Percentiles rank a stretch among this genome's conserved stretches.
Evolutionary conservation across 2,329 filamentous ascomycete genomes (phyloP).

Genomic region (Fusarium fracticaudum): DNA sequence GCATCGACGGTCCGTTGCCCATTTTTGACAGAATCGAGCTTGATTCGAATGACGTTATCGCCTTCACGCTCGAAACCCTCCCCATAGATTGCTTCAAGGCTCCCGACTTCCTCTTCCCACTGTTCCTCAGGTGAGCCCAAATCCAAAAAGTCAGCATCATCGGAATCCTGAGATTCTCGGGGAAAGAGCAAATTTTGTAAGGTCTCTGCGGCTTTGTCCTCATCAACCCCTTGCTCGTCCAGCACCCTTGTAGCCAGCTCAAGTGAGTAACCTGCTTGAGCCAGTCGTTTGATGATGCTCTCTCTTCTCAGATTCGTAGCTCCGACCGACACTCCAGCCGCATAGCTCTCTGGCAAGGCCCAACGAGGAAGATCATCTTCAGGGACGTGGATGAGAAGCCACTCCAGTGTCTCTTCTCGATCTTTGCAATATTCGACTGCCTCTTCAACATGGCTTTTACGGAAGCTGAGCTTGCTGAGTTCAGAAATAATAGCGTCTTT

Average conservation of each 20-base stretch:
- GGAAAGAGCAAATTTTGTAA: slow-evolving; percentile 68
- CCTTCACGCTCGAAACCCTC: slow-evolving; percentile 73
- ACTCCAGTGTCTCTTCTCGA: slow-evolving; percentile 90
- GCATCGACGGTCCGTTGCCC: slow-evolving; percentile 62
- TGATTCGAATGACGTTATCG: slow-evolving; percentile 74
- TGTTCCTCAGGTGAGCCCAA: slow-evolving; percentile 66
- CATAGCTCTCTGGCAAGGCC: slow-evolving; percentile 91
- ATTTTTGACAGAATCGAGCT: slow-evolving; percentile 66
- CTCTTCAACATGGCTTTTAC: slow-evolving; percentile 89
- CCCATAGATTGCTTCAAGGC: slow-evolving; percentile 86
- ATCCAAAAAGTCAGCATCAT: slow-evolving; percentile 55
- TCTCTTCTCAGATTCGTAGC: slow-evolving; percentile 84
- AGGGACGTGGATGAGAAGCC: slow-evolving; percentile 95
- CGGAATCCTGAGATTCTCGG: neutral
- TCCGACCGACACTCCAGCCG: slow-evolving; percentile 87
- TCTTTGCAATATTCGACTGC: slow-evolving; percentile 89
- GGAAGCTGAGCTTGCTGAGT: slow-evolving; percentile 82
- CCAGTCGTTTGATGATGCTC: slow-evolving; percentile 81
- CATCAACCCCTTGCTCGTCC: slow-evolving; percentile 75
- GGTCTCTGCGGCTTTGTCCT: slow-evolving; percentile 79
- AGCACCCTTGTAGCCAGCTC: slow-evolving; percentile 85
- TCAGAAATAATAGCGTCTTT: slow-evolving; percentile 74
- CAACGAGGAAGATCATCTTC: slow-evolving; percentile 95
- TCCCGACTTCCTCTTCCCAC: slow-evolving; percentile 88
- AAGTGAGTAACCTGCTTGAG: slow-evolving; percentile 82